Percentiles rank a stretch among this genome's conserved stretches.
Conservation (phyloP, 2,329 filamentous ascomycete species). For the Teratosphaeria gauchensis region DNA sequence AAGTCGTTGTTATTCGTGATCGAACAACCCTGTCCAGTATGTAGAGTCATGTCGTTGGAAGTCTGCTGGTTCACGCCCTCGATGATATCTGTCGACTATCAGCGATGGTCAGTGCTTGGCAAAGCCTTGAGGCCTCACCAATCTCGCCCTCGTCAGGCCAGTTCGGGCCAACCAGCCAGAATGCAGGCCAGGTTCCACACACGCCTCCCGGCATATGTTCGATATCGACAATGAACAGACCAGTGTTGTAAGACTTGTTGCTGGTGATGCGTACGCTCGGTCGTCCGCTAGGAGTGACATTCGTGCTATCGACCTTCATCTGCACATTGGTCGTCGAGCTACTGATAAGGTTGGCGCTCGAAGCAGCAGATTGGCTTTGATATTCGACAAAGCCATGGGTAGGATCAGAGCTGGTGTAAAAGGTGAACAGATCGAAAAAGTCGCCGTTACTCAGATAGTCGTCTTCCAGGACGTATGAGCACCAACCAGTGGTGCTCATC, state of each 20-base stretch:
- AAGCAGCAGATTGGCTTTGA: slow-evolving; percentile 48
- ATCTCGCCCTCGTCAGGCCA: slow-evolving; percentile 31
- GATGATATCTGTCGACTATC: slow-evolving; percentile 23
- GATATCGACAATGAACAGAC: slow-evolving; percentile 63
- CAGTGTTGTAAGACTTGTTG: slow-evolving; percentile 53
- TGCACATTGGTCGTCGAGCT: slow-evolving; percentile 14
- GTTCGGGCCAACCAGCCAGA: slow-evolving; percentile 54
- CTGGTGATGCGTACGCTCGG: slow-evolving; percentile 62
- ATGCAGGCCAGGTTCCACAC: slow-evolving; percentile 62
- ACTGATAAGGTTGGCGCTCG: slow-evolving; percentile 14
- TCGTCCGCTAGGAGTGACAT: slow-evolving; percentile 46
- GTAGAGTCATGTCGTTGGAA: slow-evolving; percentile 27
- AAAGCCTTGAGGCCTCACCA: slow-evolving; percentile 3
- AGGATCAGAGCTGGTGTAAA: slow-evolving; percentile 51
- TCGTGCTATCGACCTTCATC: slow-evolving; percentile 27
- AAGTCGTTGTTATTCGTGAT: slow-evolving; percentile 49
- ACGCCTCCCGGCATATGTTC: slow-evolving; percentile 61
- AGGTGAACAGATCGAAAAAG: slow-evolving; percentile 45
- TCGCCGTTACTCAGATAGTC: slow-evolving; percentile 34
- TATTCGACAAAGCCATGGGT: slow-evolving; percentile 69
- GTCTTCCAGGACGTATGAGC: slow-evolving; percentile 33
- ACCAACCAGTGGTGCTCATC: slow-evolving; percentile 18
- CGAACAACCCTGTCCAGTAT: slow-evolving; percentile 25
- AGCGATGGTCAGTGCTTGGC: neutral
- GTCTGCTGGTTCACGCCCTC: slow-evolving; percentile 30